Percentiles rank a stretch among this genome's conserved stretches.
phyloP scores from a whole-genome alignment of 148 eudicot species.

The Simmondsia chinensis region DNA sequence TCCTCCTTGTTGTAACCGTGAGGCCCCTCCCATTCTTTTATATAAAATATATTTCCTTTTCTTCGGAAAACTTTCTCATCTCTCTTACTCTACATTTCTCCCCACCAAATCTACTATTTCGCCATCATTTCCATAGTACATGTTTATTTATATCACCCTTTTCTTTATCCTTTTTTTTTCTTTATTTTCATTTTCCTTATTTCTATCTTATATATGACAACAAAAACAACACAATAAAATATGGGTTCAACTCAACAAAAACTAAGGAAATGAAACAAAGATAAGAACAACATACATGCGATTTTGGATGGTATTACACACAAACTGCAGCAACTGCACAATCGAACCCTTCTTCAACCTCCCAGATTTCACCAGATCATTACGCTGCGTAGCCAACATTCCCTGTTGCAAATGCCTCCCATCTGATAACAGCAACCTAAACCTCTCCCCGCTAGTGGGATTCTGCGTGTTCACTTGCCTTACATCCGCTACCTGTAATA shows the following conservation, averaged over 20 bases:
- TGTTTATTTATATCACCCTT: no score
- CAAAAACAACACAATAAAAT: not conserved
- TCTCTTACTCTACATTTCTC: no score
- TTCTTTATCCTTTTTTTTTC: no score
- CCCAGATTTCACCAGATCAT: slow-evolving; percentile 34
- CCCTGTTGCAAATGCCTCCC: slow-evolving; percentile 56
- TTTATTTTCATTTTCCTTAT: no score
- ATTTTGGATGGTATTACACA: slow-evolving; percentile 32
- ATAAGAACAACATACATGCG: slow-evolving; percentile 25
- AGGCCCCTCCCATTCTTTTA: no score
- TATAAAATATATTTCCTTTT: no score
- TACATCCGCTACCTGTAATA: slow-evolving; percentile 47
- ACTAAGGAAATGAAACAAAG: not conserved
- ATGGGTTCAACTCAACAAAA: not conserved
- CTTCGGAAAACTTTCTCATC: no score
- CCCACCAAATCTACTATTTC: no score
- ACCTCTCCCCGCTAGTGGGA: slow-evolving; percentile 28
- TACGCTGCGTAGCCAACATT: slow-evolving; percentile 72
- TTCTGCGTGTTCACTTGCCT: slow-evolving; percentile 33
- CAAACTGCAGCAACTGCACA: slow-evolving; percentile 32
- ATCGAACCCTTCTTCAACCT: slow-evolving; percentile 55
- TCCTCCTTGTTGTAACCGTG: no score
- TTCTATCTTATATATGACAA: no score
- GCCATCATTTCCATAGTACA: no score
- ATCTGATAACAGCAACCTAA: slow-evolving; percentile 53